Conservation (phyloP, 805 yeast genomes). For the Saccharomycopsis sp. region DNA sequence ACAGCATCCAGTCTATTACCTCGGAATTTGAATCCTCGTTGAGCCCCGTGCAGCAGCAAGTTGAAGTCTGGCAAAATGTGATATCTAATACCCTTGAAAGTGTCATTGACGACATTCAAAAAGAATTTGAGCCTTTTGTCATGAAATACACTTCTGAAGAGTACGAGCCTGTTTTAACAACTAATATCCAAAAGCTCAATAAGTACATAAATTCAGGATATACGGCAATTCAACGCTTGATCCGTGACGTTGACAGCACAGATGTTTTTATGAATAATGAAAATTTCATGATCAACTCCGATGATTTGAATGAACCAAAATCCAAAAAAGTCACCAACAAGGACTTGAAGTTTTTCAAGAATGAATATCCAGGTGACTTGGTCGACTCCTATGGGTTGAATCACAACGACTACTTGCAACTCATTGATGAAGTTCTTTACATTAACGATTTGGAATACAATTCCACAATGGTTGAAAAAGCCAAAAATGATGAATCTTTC, state of each 20-base stretch:
- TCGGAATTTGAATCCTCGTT: background rate
- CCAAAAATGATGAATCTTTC: conserved; percentile 10
- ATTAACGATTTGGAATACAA: conserved; percentile 18
- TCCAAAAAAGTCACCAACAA: conserved; percentile 28
- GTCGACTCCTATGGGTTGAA: conserved; percentile 13
- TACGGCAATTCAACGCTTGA: conserved; percentile 26
- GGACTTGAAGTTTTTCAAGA: conserved; percentile 25
- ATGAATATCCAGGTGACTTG: conserved; percentile 10
- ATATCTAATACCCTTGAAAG: conserved; percentile 14
- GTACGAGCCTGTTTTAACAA: conserved; percentile 10
- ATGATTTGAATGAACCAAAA: conserved; percentile 16
- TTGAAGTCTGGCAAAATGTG: conserved; percentile 13
- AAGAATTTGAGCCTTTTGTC: conserved; percentile 12
- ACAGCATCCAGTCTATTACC: background rate
- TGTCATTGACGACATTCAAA: conserved; percentile 15
- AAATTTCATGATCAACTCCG: conserved; percentile 17
- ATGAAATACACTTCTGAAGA: conserved; percentile 11
- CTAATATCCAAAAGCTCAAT: conserved; percentile 11
- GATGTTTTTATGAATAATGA: conserved; percentile 21
- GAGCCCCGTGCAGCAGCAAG: conserved; percentile 12
- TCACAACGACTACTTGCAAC: conserved; percentile 5
- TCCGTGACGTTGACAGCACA: conserved; percentile 33
- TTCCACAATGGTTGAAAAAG: conserved; percentile 10
- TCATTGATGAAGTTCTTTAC: conserved; percentile 16
- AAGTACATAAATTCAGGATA: conserved; percentile 22